Evolutionary conservation across 306 rosid species (phyloP), one percentile per base, ranked within the genome.

Genomic region (Pterocarpus macrocarpus): DNA sequence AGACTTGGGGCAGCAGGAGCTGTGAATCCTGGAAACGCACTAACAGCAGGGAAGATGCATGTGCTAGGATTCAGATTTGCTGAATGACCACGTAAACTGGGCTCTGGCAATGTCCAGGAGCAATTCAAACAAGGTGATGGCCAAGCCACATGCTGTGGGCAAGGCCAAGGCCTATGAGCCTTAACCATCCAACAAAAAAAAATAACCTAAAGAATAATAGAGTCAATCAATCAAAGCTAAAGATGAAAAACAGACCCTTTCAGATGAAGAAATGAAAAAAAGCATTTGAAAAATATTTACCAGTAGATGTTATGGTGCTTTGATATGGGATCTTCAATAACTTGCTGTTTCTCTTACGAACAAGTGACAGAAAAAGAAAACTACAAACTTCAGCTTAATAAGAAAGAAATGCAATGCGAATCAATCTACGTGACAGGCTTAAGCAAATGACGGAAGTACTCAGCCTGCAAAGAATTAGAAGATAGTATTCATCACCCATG

Each of bases 361-460:
- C 81, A 85, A 77, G 82, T 61, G 81, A 83, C 16, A 57, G 74
- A 69, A 89, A 87, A 78, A 52, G 50, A 79, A 85, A 87, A 86
- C 80, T 52, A 68, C 70, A 79, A 85, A 75, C 65, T 85, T 87
- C 87, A 71, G 83, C 91, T 86, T 53, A 68, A 80, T 78, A 58
- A 74, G 76, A 83, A 73, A 52, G 36, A 65, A 80, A 69, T 16
- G 47, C 5, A 4, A 6, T 38, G 69, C 0, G 5, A 45, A 82
- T 47, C 79, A 64, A 84, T 77, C 90, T 94, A 94, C 95, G 98
- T 94, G 67, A 94, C 90, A 75, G 98, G 98, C 85, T 94, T 94
- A 72, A 94, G 98, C 88, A 94, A 84, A 8, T 90, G 94, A 36
- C 98, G 97, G 78, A 94, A 94, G 84, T 94, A 94, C 68, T 94